These are phyloP conservation scores for Tuber calosporum DNA, from an alignment of 495 filamentous ascomycete genomes.

Conservation along the genomic window DNA sequence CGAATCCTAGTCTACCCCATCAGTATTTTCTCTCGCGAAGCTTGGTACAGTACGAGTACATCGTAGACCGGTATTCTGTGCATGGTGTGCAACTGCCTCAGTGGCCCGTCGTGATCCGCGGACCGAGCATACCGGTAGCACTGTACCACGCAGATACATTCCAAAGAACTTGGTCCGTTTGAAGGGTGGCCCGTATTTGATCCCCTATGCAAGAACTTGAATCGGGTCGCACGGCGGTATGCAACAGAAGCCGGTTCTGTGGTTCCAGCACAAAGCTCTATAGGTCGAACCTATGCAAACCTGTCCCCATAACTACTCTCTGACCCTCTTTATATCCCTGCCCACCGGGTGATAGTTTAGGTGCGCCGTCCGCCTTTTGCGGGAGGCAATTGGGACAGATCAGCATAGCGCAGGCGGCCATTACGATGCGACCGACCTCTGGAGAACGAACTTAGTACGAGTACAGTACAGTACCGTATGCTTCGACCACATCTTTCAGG, in stretches of 20 bases:
- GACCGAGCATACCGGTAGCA: not conserved
- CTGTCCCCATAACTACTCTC: not conserved
- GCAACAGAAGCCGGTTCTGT: not conserved
- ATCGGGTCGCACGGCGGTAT: not conserved
- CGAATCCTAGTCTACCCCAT: not conserved
- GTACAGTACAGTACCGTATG: too few species aligned
- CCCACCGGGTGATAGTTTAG: not conserved
- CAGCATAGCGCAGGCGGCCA: not conserved
- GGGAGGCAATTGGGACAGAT: not conserved
- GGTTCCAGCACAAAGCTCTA: not conserved
- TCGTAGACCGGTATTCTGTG: not conserved
- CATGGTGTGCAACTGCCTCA: not conserved
- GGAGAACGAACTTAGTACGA: too few species aligned
- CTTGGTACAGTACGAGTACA: not conserved
- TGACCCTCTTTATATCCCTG: not conserved
- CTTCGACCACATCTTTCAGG: not conserved
- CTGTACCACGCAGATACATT: not conserved
- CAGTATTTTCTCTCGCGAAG: not conserved
- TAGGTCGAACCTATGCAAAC: not conserved
- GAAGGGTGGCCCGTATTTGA: not conserved
- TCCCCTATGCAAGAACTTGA: not conserved
- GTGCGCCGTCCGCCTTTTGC: not conserved
- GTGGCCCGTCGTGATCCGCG: not conserved
- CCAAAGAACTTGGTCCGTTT: not conserved
- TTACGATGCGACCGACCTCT: not conserved